Percentiles rank a stretch among this genome's conserved stretches.
Evolutionary conservation across 495 filamentous ascomycete species (phyloP).

Genomic region (Aspergillus haitiensis): DNA sequence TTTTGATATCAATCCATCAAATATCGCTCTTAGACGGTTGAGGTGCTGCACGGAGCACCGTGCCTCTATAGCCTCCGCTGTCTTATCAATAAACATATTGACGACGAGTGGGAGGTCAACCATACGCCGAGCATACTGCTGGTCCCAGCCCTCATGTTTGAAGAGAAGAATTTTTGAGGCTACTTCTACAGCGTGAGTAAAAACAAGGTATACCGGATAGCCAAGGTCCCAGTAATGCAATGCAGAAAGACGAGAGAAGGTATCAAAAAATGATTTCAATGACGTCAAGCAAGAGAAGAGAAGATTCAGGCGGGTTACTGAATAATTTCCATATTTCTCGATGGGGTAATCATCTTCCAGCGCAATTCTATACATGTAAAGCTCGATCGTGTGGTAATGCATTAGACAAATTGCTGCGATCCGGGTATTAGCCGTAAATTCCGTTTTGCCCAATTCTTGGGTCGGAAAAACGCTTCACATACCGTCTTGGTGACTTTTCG

Average conservation of each 20-base stretch:
- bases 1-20: not conserved
- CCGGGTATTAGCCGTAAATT: not conserved
- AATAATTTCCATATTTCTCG: not conserved
- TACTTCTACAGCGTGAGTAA: not conserved
- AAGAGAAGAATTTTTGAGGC: not conserved
- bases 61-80: not conserved
- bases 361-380: not conserved
- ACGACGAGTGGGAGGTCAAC: not conserved
- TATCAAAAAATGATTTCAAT: not conserved
- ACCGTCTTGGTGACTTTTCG: not conserved
- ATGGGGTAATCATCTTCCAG: not conserved
- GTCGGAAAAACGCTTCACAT: not conserved
- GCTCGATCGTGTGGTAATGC: not conserved
- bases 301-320: not conserved
- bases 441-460: too few species aligned
- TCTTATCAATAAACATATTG: not conserved
- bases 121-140: not conserved
- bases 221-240: not conserved
- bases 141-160: not conserved
- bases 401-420: not conserved
- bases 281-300: not conserved
- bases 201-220: not conserved
- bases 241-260: not conserved
- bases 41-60: not conserved
- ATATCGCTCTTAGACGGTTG: not conserved